phyloP scores from a whole-genome alignment of 1,284 basidiomycete species.

The Fereydounia khargensis region DNA sequence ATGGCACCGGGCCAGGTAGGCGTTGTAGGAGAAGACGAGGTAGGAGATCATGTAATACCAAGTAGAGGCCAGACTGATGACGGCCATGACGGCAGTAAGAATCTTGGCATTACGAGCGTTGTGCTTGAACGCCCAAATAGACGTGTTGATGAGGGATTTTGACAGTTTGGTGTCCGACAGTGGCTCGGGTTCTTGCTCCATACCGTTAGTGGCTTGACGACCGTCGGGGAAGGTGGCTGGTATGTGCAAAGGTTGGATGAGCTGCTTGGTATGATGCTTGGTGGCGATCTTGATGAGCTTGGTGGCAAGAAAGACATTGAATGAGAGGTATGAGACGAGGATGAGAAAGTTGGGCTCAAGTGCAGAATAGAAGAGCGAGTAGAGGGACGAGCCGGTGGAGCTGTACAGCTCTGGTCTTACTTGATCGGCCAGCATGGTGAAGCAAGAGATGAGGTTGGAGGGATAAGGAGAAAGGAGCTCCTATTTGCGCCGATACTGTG shows the following conservation, averaged over 20 bases:
- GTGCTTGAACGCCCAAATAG: slow-evolving; percentile 20
- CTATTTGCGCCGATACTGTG: too few relatives aligned
- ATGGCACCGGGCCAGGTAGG: slow-evolving; percentile 29
- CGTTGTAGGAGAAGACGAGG: slow-evolving; percentile 40
- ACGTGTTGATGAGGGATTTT: slow-evolving; percentile 8
- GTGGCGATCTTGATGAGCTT: slow-evolving; percentile 16
- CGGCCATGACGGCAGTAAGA: slow-evolving; percentile 10
- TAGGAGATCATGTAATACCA: slow-evolving; percentile 52
- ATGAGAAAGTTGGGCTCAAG: slow-evolving; percentile 40
- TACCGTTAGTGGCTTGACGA: background rate
- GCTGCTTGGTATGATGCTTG: background rate
- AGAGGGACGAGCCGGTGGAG: slow-evolving; percentile 6
- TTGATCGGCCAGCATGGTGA: too few relatives aligned
- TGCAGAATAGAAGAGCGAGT: slow-evolving; percentile 15
- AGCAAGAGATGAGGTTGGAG: too few relatives aligned
- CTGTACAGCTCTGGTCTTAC: too few relatives aligned
- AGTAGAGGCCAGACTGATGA: slow-evolving; percentile 22
- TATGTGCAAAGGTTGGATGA: background rate
- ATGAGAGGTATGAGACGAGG: slow-evolving; percentile 23
- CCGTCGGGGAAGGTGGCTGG: background rate
- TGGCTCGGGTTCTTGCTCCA: background rate
- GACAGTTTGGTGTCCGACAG: slow-evolving; percentile 12
- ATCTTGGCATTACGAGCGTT: slow-evolving; percentile 11
- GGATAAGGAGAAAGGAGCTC: too few relatives aligned
- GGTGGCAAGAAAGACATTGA: slow-evolving; percentile 17